Evolutionary conservation across 83 land plant genomes (phyloP), one percentile per base, ranked within the genome.

Genomic region (Larix sibirica): DNA sequence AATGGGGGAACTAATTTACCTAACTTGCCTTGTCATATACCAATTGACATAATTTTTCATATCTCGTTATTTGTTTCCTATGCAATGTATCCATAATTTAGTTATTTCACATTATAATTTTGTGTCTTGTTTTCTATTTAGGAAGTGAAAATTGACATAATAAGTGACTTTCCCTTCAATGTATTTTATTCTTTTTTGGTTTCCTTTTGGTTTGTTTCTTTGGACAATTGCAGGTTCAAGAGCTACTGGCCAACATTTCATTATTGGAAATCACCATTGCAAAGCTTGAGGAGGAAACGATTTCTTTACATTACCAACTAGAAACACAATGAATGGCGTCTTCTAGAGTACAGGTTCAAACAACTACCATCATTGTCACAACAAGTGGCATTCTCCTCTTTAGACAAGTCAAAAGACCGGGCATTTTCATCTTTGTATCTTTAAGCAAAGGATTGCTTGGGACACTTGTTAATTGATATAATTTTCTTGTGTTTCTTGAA

Each of bases 271-370:
- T 81, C 33, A 83, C 92, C 36, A 89, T 92, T 76, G 77, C 85
- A 62, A 87, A 88, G 62, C 90, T 94, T 28, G 95, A 92, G 82
- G 85, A 92, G 79, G 93, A 94, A 71, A 58, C 86, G 12, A 75
- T 88, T 67, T 63, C 88, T 18, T 85, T 91, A 77, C 95, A 89
- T 75, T 88, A 84, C 68, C 86, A 83, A 56, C 85, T 94, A 92
- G 69, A 92, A 91, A 61, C 90, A 92, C 80, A 92, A 85, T 40
- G 96, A 94, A 84, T 81, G 90, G 17, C 85, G 82, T 16, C 77
- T 88, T 61, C 86, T 85, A 20, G 91, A 90, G 67, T 85, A 87
- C 36, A 79, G 58, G 75, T 40, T 91, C 23, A 80, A 71, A 60
- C 77, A 81, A 74, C 50, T 42, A 28, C 8, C 10, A 44, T 44